Base-by-base conservation (phyloP, 2,329 filamentous ascomycete species). In the Diaporthe citrichinensis region DNA sequence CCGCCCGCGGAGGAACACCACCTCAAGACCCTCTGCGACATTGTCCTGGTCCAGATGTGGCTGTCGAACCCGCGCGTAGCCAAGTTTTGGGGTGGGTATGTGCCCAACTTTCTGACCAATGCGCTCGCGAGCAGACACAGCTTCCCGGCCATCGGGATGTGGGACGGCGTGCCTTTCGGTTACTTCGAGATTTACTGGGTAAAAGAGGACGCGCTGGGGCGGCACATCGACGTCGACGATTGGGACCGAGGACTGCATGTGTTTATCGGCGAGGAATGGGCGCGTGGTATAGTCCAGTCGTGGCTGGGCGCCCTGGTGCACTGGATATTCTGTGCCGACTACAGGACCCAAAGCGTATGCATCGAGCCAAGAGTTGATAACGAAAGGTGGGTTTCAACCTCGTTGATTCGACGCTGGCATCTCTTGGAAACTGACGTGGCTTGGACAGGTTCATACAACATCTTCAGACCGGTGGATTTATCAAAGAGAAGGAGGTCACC, bases 181-280 rank as follows among this genome's bases (percentile, higher is more conserved):
- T 99, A 97, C 83, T 98, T 99, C 82, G 97, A 99, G 86, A 90
- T 99, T 46, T 99, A 99, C 85, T 99, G 97, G 96, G 95, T 97
- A 4, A 98, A 98, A 81, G 97, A 99, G 82, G 97, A 98, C 81
- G 86, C 88, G 0, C 83, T 99, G 0, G 95, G 94, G 0, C 90
- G 88, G 65, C 88, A 95, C 78, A 84, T 97, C 5, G 89, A 90
- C 4, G 91, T 92, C 0, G 91, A 90, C 10, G 94, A 98, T 80
- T 98, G 94, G 84, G 96, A 98, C 80, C 89, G 97, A 9, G 97
- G 97, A 0, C 85, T 98, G 25, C 97, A 99, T 81, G 92, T 97
- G 17, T 87, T 99, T 53, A 90, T 99, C 4, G 97, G 97, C 1
- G 97, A 98, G 85, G 92, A 98, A 80, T 97, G 97, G 86, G 97